Evolutionary conservation across 1,284 basidiomycete species (phyloP), one percentile per base, ranked within the genome.

Genomic region (Cryptococcus sp.): DNA sequence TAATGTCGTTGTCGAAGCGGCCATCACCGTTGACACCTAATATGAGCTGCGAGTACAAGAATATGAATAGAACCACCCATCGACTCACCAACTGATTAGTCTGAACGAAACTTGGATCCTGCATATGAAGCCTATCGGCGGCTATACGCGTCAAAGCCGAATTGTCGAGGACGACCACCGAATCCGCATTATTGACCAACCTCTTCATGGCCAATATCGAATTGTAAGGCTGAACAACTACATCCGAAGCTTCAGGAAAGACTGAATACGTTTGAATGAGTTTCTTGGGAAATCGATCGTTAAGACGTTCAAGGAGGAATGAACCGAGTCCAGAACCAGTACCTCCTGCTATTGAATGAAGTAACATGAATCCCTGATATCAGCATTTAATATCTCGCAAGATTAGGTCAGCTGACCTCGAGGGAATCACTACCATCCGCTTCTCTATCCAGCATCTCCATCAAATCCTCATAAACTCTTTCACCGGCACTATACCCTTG

Each of bases 221-320:
- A 74, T 99, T 99, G 78, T 99, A 99, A 2, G 96, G 96, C 70
- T 98, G 96, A 4, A 99, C 96, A 49, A 97, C 91, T 53, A 97
- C 91, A 63, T 97, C 92, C 37, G 87, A 85, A 2, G 86, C 83
- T 68, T 98, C 96, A 4, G 96, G 96, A 65, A 98, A 99, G 47
- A 99, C 96, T 28, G 92, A 97, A 77, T 99, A 98, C 4, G 96
- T 99, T 72, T 99, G 96, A 49, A 98, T 93, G 54, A 98, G 83
- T 75, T 99, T 98, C 78, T 99, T 99, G 0, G 96, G 96, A 69
- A 97, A 99, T 62, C 88, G 90, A 78, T 99, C 96, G 75, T 96
- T 97, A 37, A 98, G 78, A 28, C 93, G 83, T 77, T 98, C 96
- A 45, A 99, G 84, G 22, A 98, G 79, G 78, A 91, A 98, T 16